Base-by-base conservation (phyloP, 2,329 filamentous ascomycete species). In the Colletotrichum tamarilloi region DNA sequence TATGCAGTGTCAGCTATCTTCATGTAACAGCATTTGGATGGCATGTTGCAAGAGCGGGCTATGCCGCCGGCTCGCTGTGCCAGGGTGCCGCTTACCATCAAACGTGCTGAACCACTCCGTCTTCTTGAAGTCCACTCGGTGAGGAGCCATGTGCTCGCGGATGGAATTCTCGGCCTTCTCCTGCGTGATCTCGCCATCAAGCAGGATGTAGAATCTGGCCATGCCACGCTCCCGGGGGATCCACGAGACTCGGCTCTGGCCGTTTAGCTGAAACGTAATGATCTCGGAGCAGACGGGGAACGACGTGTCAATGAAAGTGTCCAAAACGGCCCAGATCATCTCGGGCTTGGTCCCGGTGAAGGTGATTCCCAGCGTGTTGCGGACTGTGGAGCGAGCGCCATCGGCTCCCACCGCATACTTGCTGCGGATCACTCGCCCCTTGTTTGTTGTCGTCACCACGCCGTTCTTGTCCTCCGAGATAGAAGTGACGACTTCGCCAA, bases 61-160 rank as follows among this genome's bases (percentile, higher is more conserved):
- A 7, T 24, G 52, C 19, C 30, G 42, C 49, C n/a, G 19, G 32
- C 52, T 22, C 26, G 9, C 32, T 42, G 6, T 7, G n/a, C 24
- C 38, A 24, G 12, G 38, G 42, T 26, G 22, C 5, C 12, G 71
- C 82, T 70, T 77, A 84, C 85, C 84, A 38, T 85, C 83, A 60
- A 87, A 87, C 5, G 84, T 86, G 74, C 85, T 87, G 76, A 86
- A 87, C 86, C 86, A 87, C 60, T 87, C 86, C 0, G 84, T 85
- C 64, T 80, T 80, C 1, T 77, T 79, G 52, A 87, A 87, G 0
- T 85, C 82, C 4, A 87, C 79, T 4, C 75, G 76, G 64, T 87
- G 80, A 0, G 86, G 86, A 0, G 82, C 82, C 75, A 87, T 79
- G 73, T 87, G 85, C 46, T 82, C 76, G 38, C 81, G 80, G 63